Conservation (phyloP, 208 protist species). For the Histomonas meleagridis region DNA sequence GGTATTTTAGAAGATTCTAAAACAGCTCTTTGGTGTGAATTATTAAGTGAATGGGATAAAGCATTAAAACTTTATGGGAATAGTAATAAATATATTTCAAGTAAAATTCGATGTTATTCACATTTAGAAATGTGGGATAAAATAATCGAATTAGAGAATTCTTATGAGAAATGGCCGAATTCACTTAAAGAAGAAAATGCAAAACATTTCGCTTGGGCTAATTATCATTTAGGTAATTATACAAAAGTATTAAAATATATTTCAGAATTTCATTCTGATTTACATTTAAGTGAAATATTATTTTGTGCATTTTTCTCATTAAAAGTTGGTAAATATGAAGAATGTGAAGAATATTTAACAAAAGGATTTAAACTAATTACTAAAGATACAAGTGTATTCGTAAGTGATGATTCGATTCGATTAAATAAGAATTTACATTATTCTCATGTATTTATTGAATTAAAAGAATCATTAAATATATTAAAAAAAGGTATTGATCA, state of each 20-base stretch:
- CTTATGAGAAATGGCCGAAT: neutral
- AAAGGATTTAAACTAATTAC: neutral
- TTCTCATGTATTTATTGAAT: neutral
- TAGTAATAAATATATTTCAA: neutral
- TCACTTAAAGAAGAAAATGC: neutral
- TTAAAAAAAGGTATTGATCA: neutral
- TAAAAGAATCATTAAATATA: neutral
- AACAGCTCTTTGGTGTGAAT: neutral
- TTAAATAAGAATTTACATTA: neutral
- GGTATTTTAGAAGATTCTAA: neutral
- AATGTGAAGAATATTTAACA: neutral
- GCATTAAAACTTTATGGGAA: neutral
- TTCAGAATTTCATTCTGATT: neutral
- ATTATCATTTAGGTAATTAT: neutral
- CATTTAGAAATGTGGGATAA: slow-evolving; percentile 13
- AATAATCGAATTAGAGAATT: neutral
- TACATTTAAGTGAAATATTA: neutral
- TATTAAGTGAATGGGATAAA: slow-evolving; percentile 17
- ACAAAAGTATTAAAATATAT: neutral
- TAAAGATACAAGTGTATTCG: neutral
- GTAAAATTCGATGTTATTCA: neutral
- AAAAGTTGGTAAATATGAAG: neutral
- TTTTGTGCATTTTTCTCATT: neutral
- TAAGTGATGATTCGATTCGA: neutral
- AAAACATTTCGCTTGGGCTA: neutral